Evolutionary conservation across 331 rosid species (phyloP), one percentile per base, ranked within the genome.

Genomic region (Acacia pycnantha): DNA sequence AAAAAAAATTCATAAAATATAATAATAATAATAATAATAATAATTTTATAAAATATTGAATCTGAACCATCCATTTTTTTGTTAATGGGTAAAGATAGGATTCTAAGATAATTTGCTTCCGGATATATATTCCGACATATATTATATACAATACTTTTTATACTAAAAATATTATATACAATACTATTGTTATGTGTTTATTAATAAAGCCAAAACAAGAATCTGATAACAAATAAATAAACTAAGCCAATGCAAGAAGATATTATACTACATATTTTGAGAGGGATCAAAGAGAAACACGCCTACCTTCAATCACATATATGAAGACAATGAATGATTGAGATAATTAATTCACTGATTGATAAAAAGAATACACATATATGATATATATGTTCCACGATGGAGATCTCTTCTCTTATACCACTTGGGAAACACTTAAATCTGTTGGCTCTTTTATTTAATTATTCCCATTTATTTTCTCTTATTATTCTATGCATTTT

Each of bases 371-470:
- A 51, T 22, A 56, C 2, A 53, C 3, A 18, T 15, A 41, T 50
- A 13, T 46, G n/a, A n/a, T n/a, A 43, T 50, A 14, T 46, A 26
- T 76, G 81, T 73, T 72, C 75, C 79, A 62, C 72, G 24, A 37
- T 83, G 81, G 50, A 74, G 79, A 86, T 84, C 64, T 78, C 48
- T 70, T 70, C 26, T 75, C 82, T 73, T 54, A 75, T 78, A 16
- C 73, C 73, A 61, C 80, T 79, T 37, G 37, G 44, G 70, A 74
- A 82, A 84, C 86, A 87, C 82, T 81, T 44, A 78, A 84, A 84
- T 87, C 88, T 75, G 80, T 64, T 84, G 86, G 88, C 78, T 74
- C 14, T 68, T 82, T 84, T 81, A 53, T 64, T 78, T 79, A 73
- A 82, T 33, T 31, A 24, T 24, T 66, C 69, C 67, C 37, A 31